phyloP scores from a whole-genome alignment of 2,329 filamentous ascomycete species.

The Cryphonectria carpinicola region DNA sequence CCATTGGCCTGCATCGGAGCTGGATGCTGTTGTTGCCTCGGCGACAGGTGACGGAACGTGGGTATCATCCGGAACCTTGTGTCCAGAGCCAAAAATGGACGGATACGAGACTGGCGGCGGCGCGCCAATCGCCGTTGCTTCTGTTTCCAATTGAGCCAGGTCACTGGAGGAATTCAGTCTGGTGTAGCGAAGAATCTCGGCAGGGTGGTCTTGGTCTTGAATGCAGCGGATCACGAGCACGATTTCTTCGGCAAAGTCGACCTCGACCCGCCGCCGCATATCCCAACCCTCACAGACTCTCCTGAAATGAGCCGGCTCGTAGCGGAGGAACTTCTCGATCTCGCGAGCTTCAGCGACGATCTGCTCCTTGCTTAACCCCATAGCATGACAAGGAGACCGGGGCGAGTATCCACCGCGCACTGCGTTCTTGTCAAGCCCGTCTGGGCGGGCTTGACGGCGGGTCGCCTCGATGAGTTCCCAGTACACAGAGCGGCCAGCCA shows the following conservation, averaged over 20 bases:
- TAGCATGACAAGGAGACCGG: slow-evolving; percentile 73
- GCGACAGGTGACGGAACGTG: neutral
- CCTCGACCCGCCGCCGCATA: slow-evolving; percentile 82
- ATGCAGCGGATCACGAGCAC: slow-evolving; percentile 77
- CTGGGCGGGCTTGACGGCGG: slow-evolving; percentile 69
- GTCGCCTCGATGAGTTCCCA: slow-evolving; percentile 84
- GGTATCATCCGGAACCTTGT: neutral
- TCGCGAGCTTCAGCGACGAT: slow-evolving; percentile 77
- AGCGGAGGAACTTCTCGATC: slow-evolving; percentile 75
- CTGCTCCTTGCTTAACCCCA: slow-evolving; percentile 72
- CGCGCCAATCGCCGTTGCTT: neutral
- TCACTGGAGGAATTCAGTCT: slow-evolving; percentile 38
- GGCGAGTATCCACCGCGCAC: slow-evolving; percentile 79
- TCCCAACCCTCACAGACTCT: slow-evolving; percentile 85
- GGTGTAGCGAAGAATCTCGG: slow-evolving; percentile 49
- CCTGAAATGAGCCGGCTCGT: slow-evolving; percentile 78
- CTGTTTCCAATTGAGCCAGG: neutral
- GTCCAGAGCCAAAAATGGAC: slow-evolving; percentile 24
- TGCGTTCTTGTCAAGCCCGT: slow-evolving; percentile 72
- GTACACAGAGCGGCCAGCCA: slow-evolving; percentile 73
- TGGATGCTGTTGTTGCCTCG: neutral
- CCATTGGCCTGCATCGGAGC: slow-evolving; percentile 62
- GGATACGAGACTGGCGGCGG: slow-evolving; percentile 7
- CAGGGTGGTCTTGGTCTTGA: slow-evolving; percentile 58
- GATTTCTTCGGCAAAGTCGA: slow-evolving; percentile 85